These are phyloP conservation scores for Trichophyton mentagrophytes DNA, from an alignment of 2,329 filamentous ascomycete genomes.

Conservation along the genomic window DNA sequence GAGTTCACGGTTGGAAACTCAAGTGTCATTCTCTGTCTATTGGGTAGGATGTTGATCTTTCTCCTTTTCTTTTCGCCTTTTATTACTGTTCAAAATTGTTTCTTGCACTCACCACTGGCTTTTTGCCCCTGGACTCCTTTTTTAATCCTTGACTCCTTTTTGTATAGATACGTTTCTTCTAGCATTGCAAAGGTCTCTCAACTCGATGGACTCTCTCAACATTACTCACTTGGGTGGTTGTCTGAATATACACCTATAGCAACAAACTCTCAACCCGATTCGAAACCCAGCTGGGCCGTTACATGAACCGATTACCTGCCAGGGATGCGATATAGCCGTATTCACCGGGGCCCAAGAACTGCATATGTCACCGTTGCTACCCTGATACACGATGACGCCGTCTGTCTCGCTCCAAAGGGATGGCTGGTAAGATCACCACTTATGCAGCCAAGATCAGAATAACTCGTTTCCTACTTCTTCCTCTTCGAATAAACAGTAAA, in stretches of 20 bases:
- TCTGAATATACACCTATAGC: not conserved
- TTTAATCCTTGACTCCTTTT: not conserved
- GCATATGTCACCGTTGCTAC: too few relatives aligned
- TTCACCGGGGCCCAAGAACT: not conserved
- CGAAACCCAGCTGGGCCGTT: not conserved
- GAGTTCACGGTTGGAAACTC: not conserved
- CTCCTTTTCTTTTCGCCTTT: not conserved
- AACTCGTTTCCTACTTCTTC: not conserved
- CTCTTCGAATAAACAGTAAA: not conserved
- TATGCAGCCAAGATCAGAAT: slow-evolving; percentile 16
- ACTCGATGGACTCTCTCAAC: not conserved
- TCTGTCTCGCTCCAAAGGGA: not conserved
- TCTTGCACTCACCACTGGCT: not conserved
- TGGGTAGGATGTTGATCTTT: not conserved
- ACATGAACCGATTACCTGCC: not conserved
- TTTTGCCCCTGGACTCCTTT: not conserved
- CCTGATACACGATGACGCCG: too few relatives aligned
- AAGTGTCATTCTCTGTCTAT: not conserved
- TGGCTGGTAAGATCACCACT: not conserved
- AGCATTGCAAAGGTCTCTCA: not conserved
- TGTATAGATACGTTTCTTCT: not conserved
- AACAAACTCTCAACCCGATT: not conserved
- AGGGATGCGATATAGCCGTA: not conserved
- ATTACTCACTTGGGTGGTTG: not conserved
- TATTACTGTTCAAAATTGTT: not conserved